Base-by-base conservation (phyloP, 116 monocot genomes). In the Posidonia oceanica region DNA sequence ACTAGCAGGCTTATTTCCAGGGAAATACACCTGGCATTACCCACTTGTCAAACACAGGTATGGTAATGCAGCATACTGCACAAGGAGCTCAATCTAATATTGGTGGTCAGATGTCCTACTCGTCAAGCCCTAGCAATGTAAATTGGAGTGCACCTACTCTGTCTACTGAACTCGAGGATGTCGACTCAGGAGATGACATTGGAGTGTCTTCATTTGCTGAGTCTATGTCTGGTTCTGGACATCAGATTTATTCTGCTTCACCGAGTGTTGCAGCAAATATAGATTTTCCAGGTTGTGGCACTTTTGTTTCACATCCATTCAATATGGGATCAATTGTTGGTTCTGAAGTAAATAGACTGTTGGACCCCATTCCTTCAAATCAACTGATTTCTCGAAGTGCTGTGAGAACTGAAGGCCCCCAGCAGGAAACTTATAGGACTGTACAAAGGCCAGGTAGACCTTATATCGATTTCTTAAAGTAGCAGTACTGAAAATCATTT, bases 141-240 rank as follows among this genome's bases (percentile, higher is more conserved):
- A 75, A 69, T 10, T 80, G 74, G 72, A 79, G 39, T 44, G 69
- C 40, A 18, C 81, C 75, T 7, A 36, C 80, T 69, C 78, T 62
- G n/a, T 76, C 82, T 63, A 67, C 80, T 71, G 86, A 80, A 70
- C 55, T 75, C 51, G 81, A 86, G 54, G 81, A 83, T 76, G 76
- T 64, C 38, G 83, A 86, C 69, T 86, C 77, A 58, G 77, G 77
- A 22, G 67, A 79, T 67, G 76, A 79, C 23, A 53, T 62, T 69
- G 67, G 61, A 62, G 69, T 36, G 5, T 67, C 68, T 42, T 71
- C 81, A 62, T 38, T 64, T 59, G 54, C 64, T 61, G 75, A 77
- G 37, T 52, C 69, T 39, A 20, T 71, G 3, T 58, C 73, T 63
- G 63, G 54, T 75, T 62, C 75, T 66, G 73, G 64, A 63, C 39